Evolutionary conservation across 495 filamentous ascomycete genomes (phyloP).

Genomic region (Xeromyces bisporus): DNA sequence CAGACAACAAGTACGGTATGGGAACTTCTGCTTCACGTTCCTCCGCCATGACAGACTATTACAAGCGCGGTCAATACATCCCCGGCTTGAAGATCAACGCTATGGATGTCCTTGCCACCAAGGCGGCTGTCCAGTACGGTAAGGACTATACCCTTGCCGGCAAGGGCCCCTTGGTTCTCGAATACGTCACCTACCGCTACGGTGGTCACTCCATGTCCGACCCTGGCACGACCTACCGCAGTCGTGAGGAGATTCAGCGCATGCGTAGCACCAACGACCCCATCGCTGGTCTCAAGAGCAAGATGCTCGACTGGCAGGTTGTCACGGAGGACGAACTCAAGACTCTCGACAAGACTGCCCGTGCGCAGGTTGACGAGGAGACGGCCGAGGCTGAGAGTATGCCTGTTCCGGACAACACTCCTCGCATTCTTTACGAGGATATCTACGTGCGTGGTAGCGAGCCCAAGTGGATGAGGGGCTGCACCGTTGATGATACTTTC

Average conservation of each 20-base stretch:
- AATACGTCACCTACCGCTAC: constrained; percentile 99
- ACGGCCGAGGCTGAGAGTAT: constrained; percentile 80
- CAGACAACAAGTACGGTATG: constrained; percentile 99
- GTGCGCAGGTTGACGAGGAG: constrained; percentile 70
- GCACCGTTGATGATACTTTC: constrained; percentile 83
- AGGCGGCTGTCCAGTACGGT: constrained; percentile 83
- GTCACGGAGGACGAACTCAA: constrained; percentile 94
- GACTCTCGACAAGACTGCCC: constrained; percentile 80
- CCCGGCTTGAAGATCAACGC: constrained; percentile 98
- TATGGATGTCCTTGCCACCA: constrained; percentile 98
- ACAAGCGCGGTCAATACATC: constrained; percentile 99
- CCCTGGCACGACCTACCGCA: constrained; percentile 96
- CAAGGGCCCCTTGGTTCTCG: constrained; percentile 85
- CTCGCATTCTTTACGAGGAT: constrained; percentile 82
- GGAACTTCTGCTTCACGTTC: constrained; percentile 90
- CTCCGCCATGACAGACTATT: constrained; percentile 94
- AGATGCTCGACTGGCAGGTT: constrained; percentile 89
- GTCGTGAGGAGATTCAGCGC: constrained; percentile 96
- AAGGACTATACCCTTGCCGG: constrained; percentile 66
- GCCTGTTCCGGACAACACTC: constrained; percentile 53
- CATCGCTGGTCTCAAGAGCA: constrained; percentile 94
- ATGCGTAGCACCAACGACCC: constrained; percentile 98
- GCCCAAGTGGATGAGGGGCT: constrained; percentile 77
- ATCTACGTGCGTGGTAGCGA: constrained; percentile 89
- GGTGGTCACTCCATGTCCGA: constrained; percentile 99